Base-by-base conservation (phyloP, 768 basidiomycete species). In the Auriscalpium vulgare region DNA sequence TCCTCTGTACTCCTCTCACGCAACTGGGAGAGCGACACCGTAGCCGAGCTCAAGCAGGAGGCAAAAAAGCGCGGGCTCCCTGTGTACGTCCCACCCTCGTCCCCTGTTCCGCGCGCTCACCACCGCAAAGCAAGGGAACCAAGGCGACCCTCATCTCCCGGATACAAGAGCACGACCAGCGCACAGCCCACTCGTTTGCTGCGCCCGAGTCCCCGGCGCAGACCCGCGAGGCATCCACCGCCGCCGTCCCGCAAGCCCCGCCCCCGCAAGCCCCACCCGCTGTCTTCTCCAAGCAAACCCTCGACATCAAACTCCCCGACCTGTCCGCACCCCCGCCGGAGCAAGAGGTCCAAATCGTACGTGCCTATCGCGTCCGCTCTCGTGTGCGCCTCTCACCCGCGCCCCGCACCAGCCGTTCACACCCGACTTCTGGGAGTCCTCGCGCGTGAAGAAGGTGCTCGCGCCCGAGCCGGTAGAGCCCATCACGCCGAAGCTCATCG, bases 221-320 rank as follows among this genome's bases (percentile, higher is more conserved):
- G 47, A 60, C 63, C 51, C 67, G 67, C 55, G 63, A 63, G 50
- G 64, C 64, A 17, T 67, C 64, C 49, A 64, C 68, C 37, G 35
- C 60, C 5, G 40, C 38, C 37, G 55, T n/a, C 36, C 36, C 60
- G 9, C 16, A 55, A 35, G 57, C 65, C 56, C 63, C 65, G 37
- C 65, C 52, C 50, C 59, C 36, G 10, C 45, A 66, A 50, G 19
- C 67, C 45, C 57, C 66, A 47, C 60, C 66, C 49, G 63, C 66
- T 66, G 43, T 68, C 71, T 16, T 62, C 62, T 48, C 51, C 66
- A 54, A 49, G 58, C 47, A 47, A 54, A 77, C 75, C 55, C 64
- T 81, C 60, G 74, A 76, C 58, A 67, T 87, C 62, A 73, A 70
- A 50, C 65, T 91, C 45, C 89, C 89, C 19, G 76, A 85, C 59